Evolutionary conservation across 208 protist species (phyloP).

Genomic region (Crithidia thermophila): DNA sequence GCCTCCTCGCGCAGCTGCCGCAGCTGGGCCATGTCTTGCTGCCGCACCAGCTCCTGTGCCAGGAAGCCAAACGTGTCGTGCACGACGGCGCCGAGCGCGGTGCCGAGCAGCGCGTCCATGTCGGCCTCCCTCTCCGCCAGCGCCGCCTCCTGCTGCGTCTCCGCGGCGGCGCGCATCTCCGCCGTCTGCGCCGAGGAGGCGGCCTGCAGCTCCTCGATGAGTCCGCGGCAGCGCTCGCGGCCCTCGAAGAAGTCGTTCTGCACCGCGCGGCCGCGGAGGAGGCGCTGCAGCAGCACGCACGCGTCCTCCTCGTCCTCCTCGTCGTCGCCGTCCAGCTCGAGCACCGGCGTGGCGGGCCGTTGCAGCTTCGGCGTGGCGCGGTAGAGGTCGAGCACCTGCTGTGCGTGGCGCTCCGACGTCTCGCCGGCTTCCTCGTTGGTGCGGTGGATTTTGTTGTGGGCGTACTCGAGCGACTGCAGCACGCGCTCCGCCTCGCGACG

Average conservation of each 20-base stretch:
- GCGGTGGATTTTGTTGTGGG: conserved; percentile 63
- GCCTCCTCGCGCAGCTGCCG: conserved; percentile 59
- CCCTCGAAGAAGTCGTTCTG: conserved; percentile 96
- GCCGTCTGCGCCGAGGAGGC: conserved; percentile 87
- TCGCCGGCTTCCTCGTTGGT: conserved; percentile 11
- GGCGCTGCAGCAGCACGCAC: conserved; percentile 87
- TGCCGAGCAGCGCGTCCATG: conserved; percentile 56
- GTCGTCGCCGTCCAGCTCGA: conserved; percentile 84
- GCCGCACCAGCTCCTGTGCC: conserved; percentile 79
- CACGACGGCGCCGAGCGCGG: conserved; percentile 80
- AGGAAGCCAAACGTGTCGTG: conserved; percentile 87
- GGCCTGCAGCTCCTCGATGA: conserved; percentile 93
- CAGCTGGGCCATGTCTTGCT: conserved; percentile 70
- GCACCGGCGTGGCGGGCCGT: conserved; percentile 88
- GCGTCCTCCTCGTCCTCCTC: conserved; percentile 86
- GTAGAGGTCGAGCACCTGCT: conserved; percentile 84
- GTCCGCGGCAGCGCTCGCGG: conserved; percentile 90
- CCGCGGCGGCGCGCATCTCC: conserved; percentile 40
- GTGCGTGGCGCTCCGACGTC: conserved; percentile 12
- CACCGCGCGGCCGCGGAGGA: conserved; percentile 91
- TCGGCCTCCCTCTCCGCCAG: conserved; percentile 49
- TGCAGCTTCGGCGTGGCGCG: conserved; percentile 87
- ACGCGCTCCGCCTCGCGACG: conserved; percentile 82
- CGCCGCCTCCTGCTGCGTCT: conserved; percentile 42
- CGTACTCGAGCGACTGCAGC: conserved; percentile 81